phyloP scores from a whole-genome alignment of 495 filamentous ascomycete species.

The Evansstolkia leycettana region DNA sequence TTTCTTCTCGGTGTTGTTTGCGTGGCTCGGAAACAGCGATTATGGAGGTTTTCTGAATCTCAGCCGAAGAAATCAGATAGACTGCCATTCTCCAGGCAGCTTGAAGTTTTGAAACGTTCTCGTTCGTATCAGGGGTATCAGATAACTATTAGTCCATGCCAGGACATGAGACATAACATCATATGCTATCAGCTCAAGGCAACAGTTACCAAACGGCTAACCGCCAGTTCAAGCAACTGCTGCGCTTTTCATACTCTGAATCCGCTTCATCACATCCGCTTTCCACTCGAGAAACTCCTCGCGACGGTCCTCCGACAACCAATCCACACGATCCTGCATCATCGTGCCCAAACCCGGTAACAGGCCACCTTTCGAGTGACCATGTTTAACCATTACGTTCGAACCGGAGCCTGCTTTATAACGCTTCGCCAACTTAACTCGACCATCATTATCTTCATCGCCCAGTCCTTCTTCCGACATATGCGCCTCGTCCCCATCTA shows the following conservation, averaged over 20 bases:
- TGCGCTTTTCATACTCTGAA: slow-evolving; percentile 11
- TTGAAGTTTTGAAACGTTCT: too few species aligned
- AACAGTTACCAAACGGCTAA: too few species aligned
- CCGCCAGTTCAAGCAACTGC: too few species aligned
- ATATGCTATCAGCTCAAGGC: too few species aligned
- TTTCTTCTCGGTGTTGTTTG: too few species aligned
- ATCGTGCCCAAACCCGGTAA: slow-evolving; percentile 58
- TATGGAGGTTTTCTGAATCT: too few species aligned
- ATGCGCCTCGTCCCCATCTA: slow-evolving; percentile 26
- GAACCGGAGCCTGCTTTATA: slow-evolving; percentile 4
- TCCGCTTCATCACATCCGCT: slow-evolving; percentile 41
- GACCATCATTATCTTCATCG: slow-evolving; percentile 26
- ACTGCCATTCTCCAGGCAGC: too few species aligned
- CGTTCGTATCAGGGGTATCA: too few species aligned
- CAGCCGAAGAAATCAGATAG: too few species aligned
- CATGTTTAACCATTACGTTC: slow-evolving; percentile 1
- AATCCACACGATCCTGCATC: slow-evolving; percentile 78
- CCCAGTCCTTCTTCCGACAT: slow-evolving; percentile 19
- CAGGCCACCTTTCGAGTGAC: slow-evolving; percentile 23
- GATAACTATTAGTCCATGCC: too few species aligned
- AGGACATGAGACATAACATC: too few species aligned
- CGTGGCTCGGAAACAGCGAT: too few species aligned
- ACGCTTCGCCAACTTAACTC: slow-evolving; percentile 14
- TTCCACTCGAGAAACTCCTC: slow-evolving; percentile 67
- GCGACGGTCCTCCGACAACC: slow-evolving; percentile 55